These are phyloP conservation scores for Candida tropicalis DNA, from an alignment of 1,139 yeast genomes.

Conservation along the genomic window DNA sequence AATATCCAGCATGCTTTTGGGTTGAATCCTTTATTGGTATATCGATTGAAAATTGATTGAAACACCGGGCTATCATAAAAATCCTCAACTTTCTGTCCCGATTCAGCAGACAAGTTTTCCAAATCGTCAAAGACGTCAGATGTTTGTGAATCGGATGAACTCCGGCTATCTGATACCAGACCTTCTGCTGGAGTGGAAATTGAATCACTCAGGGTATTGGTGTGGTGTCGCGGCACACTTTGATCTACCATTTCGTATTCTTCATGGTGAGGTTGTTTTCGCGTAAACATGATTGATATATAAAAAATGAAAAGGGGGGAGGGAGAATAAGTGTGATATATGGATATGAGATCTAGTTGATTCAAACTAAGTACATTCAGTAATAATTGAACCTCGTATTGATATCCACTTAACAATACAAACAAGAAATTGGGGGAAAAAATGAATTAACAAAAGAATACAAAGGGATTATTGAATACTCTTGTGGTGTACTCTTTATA, in stretches of 20 bases:
- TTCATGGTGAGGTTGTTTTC: slow-evolving; percentile 15
- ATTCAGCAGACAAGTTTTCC: slow-evolving; percentile 20
- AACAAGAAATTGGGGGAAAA: too few relatives aligned
- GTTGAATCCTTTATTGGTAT: slow-evolving; percentile 19
- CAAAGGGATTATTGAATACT: too few relatives aligned
- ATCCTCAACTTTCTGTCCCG: slow-evolving; percentile 18
- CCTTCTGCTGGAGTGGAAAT: slow-evolving; percentile 5
- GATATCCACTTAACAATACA: too few relatives aligned
- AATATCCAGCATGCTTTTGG: slow-evolving; percentile 13
- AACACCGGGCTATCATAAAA: slow-evolving; percentile 30
- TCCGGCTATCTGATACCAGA: slow-evolving; percentile 8
- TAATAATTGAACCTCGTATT: too few relatives aligned
- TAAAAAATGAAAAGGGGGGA: neutral
- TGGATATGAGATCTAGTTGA: too few relatives aligned
- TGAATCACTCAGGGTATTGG: slow-evolving; percentile 7
- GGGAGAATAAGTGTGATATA: too few relatives aligned
- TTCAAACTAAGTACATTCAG: too few relatives aligned
- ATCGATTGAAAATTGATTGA: slow-evolving; percentile 26
- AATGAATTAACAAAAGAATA: too few relatives aligned
- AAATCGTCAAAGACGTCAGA: slow-evolving; percentile 37
- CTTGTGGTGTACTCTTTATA: too few relatives aligned
- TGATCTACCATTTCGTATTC: slow-evolving; percentile 30
- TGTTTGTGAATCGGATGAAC: slow-evolving; percentile 22
- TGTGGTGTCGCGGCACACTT: neutral
- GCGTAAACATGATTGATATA: slow-evolving; percentile 12